These are phyloP conservation scores for Alternaria sp. DNA, from an alignment of 2,329 filamentous ascomycete species.

Conservation along the genomic window DNA sequence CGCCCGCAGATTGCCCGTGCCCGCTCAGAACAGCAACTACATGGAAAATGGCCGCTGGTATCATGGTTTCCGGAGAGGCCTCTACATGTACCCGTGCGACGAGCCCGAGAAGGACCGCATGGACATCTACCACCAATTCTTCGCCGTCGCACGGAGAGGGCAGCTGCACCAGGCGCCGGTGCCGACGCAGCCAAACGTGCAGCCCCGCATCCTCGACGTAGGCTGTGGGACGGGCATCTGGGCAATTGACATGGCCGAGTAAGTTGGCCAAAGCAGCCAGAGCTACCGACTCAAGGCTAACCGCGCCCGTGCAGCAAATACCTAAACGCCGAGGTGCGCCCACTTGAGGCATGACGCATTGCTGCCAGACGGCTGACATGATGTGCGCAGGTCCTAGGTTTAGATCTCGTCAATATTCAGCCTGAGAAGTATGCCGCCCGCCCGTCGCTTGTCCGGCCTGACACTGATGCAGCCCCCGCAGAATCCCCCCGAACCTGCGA, in stretches of 20 bases:
- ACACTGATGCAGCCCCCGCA: slow-evolving; percentile 51
- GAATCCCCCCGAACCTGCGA: slow-evolving; percentile 72
- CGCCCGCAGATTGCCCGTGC: slow-evolving; percentile 44
- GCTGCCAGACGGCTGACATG: slow-evolving; percentile 34
- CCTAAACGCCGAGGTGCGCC: slow-evolving; percentile 59
- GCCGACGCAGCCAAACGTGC: slow-evolving; percentile 36
- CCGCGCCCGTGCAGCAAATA: slow-evolving; percentile 55
- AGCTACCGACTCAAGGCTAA: slow-evolving; percentile 34
- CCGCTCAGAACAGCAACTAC: slow-evolving; percentile 55
- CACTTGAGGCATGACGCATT: slow-evolving; percentile 11
- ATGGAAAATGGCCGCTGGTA: slow-evolving; percentile 73
- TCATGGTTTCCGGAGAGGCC: slow-evolving; percentile 69
- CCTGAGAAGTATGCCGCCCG: slow-evolving; percentile 58
- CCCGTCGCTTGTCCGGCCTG: slow-evolving; percentile 48
- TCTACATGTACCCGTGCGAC: slow-evolving; percentile 81
- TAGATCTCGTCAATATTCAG: slow-evolving; percentile 69
- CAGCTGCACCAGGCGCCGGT: slow-evolving; percentile 56
- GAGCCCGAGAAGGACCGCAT: slow-evolving; percentile 78
- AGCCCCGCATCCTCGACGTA: slow-evolving; percentile 65
- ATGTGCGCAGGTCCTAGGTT: slow-evolving; percentile 58
- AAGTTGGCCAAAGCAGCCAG: slow-evolving; percentile 48
- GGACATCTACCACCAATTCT: slow-evolving; percentile 82
- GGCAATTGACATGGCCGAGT: slow-evolving; percentile 86
- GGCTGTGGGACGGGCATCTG: slow-evolving; percentile 92
- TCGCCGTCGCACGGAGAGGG: slow-evolving; percentile 67